Base-by-base conservation (phyloP, 768 basidiomycete species). In the Russula lepida region DNA sequence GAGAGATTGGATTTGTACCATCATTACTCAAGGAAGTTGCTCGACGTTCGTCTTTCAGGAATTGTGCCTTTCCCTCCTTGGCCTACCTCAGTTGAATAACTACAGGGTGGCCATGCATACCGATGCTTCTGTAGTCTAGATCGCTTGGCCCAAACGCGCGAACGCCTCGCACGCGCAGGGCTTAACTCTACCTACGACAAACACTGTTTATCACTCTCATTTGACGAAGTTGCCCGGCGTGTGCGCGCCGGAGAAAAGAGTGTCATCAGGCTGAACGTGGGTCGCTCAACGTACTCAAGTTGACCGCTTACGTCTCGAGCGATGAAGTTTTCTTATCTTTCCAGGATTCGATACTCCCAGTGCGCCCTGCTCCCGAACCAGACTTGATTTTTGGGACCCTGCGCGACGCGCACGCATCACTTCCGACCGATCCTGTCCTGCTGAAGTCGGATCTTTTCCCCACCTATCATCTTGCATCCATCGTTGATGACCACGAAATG, bases 401-500 rank as follows among this genome's bases (percentile, higher is more conserved):
- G 39, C 83, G 78, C 63, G 91, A 91, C 70, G 85, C 88, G 0
- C 87, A 88, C 67, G 81, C 81, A 12, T 92, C 88, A 1, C 72
- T 90, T 5, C 84, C 86, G 1, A 95, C 92, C 2, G 97, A 99
- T 70, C 92, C 94, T 25, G 83, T 98, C 48, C 76, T 98, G 4
- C 77, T 98, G 62, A 98, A 99, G 72, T 86, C 89, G 1, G 97
- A 99, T 71, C 76, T 83, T 1, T 95, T 89, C 71, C 97, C 97
- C 6, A 98, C 95, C 0, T 99, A 99, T 70, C 97, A 98, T 65
- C 81, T 99, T 5, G 95, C 97, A 0, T 94, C 86, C 23, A 92
- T 98, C 0, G 92, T 95, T 0, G 97, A 99, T 66, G 97, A 99
- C 73, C 84, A 93, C 67, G 84, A 86, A 67, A 99, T 99, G 97